Percentiles rank a stretch among this genome's conserved stretches.
phyloP scores from a whole-genome alignment of 306 rosid species.

The Luffa acutangula region DNA sequence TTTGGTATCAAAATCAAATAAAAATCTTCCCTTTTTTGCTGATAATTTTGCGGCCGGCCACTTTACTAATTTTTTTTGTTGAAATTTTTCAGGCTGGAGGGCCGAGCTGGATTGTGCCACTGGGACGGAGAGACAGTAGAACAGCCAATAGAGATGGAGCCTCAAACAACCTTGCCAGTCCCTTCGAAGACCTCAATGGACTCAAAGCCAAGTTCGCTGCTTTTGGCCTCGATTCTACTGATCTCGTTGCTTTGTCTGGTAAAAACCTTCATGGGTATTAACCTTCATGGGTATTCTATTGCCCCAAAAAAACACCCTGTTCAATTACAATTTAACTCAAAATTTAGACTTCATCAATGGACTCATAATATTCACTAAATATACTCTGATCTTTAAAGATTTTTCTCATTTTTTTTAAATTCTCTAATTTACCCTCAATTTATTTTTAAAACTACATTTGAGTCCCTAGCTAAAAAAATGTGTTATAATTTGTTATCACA shows the following conservation, averaged over 20 bases:
- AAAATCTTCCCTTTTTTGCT: not conserved
- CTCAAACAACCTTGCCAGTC: slow-evolving; percentile 11
- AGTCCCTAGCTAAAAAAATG: no score
- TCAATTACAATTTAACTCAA: no score
- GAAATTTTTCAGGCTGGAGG: slow-evolving; percentile 14
- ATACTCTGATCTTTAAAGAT: no score
- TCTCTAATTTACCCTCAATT: no score
- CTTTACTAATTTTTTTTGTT: no score
- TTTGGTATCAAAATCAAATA: slow-evolving; percentile 8
- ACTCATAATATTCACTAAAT: no score
- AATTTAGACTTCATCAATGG: no score
- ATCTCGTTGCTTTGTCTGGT: slow-evolving; percentile 28
- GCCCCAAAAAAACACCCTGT: no score
- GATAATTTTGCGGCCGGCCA: not conserved
- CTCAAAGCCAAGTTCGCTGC: slow-evolving; percentile 6
- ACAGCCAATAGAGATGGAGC: slow-evolving; percentile 19
- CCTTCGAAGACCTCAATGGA: not conserved
- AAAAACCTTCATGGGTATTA: not conserved
- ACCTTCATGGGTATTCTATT: not conserved
- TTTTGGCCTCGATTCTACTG: slow-evolving; percentile 20
- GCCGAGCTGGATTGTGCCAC: slow-evolving; percentile 17
- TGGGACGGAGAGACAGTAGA: slow-evolving; percentile 29
- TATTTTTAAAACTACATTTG: no score
- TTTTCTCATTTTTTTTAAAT: no score
- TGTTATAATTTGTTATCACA: no score